A percentile compares a stretch with the other conserved stretches of the same genome.
Evolutionary conservation across 768 basidiomycete species (phyloP).

Genomic region (Boletellus ananiceps): DNA sequence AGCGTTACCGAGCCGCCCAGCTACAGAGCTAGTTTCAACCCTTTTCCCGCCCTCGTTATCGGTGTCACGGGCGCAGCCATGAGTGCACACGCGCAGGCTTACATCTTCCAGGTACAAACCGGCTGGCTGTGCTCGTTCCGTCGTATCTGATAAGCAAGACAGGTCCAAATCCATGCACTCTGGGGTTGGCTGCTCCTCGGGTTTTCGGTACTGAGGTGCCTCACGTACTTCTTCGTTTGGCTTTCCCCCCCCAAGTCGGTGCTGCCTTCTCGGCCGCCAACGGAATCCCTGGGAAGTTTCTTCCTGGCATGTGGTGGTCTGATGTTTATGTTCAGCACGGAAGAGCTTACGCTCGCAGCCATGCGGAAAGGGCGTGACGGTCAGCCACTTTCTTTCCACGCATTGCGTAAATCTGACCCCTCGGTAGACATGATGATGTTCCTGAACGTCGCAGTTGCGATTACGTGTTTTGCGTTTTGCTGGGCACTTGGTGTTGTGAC

Average conservation of each 20-base stretch:
- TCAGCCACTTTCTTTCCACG: constrained; percentile 27
- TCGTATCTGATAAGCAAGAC: constrained; percentile 6
- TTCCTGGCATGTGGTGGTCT: constrained; percentile 86
- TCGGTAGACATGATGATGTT: constrained; percentile 82
- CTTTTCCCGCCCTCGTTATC: constrained; percentile 89
- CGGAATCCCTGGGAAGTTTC: constrained; percentile 85
- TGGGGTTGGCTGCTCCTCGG: constrained; percentile 87
- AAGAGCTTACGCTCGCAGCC: constrained; percentile 85
- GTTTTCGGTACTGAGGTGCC: constrained; percentile 72
- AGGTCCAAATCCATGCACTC: constrained; percentile 85
- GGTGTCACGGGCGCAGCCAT: constrained; percentile 93
- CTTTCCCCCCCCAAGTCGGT: constrained; percentile 75
- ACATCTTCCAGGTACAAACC: constrained; percentile 72
- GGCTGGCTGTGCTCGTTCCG: neutral
- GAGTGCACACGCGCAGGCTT: constrained; percentile 87
- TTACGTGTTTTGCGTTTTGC: constrained; percentile 81
- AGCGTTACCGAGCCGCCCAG: constrained; percentile 61
- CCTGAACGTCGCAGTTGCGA: constrained; percentile 76
- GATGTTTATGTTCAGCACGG: constrained; percentile 84
- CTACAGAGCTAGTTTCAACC: constrained; percentile 79
- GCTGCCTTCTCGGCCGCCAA: constrained; percentile 90
- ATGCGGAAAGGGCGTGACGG: constrained; percentile 89
- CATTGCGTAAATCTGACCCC: neutral
- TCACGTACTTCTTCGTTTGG: constrained; percentile 96
- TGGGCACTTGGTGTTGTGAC: constrained; percentile 75